Base-by-base conservation (phyloP, 1,284 basidiomycete genomes). In the Ustilago tritici region DNA sequence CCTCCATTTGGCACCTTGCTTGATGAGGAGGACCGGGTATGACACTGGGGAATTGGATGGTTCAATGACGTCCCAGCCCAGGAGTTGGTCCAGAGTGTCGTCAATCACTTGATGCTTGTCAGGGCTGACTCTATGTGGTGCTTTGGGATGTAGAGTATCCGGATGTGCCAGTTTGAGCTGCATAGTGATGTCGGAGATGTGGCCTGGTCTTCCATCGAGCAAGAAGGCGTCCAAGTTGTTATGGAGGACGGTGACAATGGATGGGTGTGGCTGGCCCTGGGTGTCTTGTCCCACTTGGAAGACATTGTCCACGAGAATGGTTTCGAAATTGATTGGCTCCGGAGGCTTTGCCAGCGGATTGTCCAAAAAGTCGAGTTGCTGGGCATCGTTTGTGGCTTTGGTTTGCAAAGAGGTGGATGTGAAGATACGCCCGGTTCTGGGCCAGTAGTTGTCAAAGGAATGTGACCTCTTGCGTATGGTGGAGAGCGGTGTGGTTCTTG, bases 91-190 rank as follows among this genome's bases (percentile, higher is more conserved):
- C 9, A 54, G 52, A 14, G 52, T 35, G 5, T 54, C 52, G 1
- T 52, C 49, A 17, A 52, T 52, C n/a, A 52, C 49, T 1, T 32
- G 49, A 8, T 10, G 17, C 49, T 54, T 54, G 14, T 54, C 52
- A 15, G 52, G 52, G 6, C 52, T 54, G 52, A 54, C 34, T 14
- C 52, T 7, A 31, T 5, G 35, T 2, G 35, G 52, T 1, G 52
- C 52, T 8, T 54, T 35, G 1, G 34, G 52, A 2, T 23, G 1
- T 6, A 54, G 52, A 1, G 34, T 1, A 15, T 54, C 34, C 2
- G 3, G 1, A 5, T 11, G 15, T 9, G 7, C 10, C 10, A 54
- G 9, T 2, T 9, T 1, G 2, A 54, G 11, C 32, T 23, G 1
- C 52, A 54, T 54, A 3, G 32, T 31, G 2, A n/a, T 1, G 2